These are phyloP conservation scores for Cladosporium sp. DNA, from an alignment of 2,329 filamentous ascomycete genomes.

Conservation along the genomic window DNA sequence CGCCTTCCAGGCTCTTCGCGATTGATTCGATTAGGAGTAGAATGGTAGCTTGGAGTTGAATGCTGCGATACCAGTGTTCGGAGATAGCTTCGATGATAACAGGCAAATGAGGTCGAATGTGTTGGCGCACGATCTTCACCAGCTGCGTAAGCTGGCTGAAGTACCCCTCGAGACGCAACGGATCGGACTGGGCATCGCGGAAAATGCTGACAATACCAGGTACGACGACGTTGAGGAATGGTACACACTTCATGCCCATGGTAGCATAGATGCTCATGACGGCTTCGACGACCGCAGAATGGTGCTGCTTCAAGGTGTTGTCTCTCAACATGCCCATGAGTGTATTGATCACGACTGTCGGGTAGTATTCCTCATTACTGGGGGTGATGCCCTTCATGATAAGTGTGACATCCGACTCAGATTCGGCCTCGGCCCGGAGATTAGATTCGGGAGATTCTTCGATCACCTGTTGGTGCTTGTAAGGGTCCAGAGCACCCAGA, in stretches of 20 bases:
- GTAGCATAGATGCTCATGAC: constrained; percentile 99
- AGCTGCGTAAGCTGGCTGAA: constrained; percentile 94
- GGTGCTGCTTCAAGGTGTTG: constrained; percentile 81
- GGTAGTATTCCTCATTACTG: constrained; percentile 97
- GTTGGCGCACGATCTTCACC: constrained; percentile 91
- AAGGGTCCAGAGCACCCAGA: constrained; percentile 88
- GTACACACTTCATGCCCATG: constrained; percentile 89
- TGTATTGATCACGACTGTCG: constrained; percentile 95
- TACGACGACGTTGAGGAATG: constrained; percentile 89
- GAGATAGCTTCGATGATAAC: constrained; percentile 82
- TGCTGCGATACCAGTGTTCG: constrained; percentile 82
- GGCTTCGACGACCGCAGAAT: constrained; percentile 90
- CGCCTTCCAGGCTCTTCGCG: constrained; percentile 85
- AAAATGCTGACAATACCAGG: constrained; percentile 92
- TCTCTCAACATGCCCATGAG: constrained; percentile 90
- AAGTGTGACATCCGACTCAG: constrained; percentile 85
- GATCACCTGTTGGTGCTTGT: constrained; percentile 92
- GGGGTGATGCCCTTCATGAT: constrained; percentile 98
- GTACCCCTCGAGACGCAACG: constrained; percentile 73
- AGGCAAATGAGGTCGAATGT: constrained; percentile 85
- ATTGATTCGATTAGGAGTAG: constrained; percentile 90
- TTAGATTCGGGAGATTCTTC: constrained; percentile 82
- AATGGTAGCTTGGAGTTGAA: constrained; percentile 84
- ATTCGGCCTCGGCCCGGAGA: constrained; percentile 60
- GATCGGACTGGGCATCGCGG: constrained; percentile 68